phyloP scores from a whole-genome alignment of 140 eudicot genomes.

The Ambrosia hybrid region DNA sequence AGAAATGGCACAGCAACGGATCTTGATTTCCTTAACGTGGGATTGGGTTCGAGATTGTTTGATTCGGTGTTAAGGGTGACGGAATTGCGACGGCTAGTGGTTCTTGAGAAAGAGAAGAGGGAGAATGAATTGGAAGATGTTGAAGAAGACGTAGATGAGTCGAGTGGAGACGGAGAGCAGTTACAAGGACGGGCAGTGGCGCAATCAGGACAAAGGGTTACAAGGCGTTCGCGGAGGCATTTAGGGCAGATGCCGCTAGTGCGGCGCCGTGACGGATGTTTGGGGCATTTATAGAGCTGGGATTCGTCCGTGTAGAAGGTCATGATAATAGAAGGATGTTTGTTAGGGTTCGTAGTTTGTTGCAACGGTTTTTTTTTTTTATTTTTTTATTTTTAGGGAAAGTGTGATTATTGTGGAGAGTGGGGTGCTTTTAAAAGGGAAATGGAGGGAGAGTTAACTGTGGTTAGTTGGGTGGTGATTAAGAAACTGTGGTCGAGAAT shows the following conservation, averaged over 20 bases:
- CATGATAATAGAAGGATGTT: constrained; percentile 13
- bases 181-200: constrained; percentile 62
- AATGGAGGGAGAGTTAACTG: constrained; percentile 36
- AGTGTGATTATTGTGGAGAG: constrained; percentile 5
- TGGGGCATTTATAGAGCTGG: constrained; percentile 68
- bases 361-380: background rate
- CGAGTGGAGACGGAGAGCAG: constrained; percentile 33
- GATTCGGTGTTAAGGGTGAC: constrained; percentile 21
- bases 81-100: constrained; percentile 38
- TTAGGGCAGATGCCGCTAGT: constrained; percentile 68
- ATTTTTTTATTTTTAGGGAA: background rate
- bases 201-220: constrained; percentile 69
- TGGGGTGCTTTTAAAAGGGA: constrained; percentile 30
- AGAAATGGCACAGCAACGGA: constrained; percentile 68
- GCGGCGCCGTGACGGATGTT: constrained; percentile 72
- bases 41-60: constrained; percentile 26
- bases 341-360: background rate
- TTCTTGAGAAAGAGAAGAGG: constrained; percentile 35
- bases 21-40: constrained; percentile 61
- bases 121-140: constrained; percentile 44
- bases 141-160: constrained; percentile 43
- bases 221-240: constrained; percentile 81
- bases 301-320: constrained; percentile 64
- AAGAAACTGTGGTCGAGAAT: too few species aligned
- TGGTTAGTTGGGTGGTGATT: constrained; percentile 16